Conservation (phyloP, 805 yeast genomes). For the Candida insectalens region DNA sequence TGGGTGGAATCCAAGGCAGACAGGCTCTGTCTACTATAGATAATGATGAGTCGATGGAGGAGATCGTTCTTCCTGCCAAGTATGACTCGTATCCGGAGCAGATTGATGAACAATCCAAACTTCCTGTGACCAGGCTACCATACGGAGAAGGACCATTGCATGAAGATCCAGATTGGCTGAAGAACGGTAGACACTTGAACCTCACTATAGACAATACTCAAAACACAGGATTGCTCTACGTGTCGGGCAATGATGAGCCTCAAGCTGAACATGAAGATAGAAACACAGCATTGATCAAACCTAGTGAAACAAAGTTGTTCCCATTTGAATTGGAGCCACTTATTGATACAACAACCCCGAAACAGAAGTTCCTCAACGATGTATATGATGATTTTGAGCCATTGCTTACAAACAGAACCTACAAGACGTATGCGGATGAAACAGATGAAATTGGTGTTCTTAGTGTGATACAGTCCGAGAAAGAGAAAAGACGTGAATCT, state of each 20-base stretch:
- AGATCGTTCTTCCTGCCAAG: slow-evolving; percentile 4
- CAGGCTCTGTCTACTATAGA: no score
- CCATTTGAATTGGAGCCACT: slow-evolving; percentile 28
- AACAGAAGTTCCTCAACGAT: slow-evolving; percentile 36
- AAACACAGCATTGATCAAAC: not conserved
- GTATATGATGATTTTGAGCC: slow-evolving; percentile 45
- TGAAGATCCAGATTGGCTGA: slow-evolving; percentile 24
- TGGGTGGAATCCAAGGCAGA: no score
- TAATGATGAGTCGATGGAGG: slow-evolving; percentile 4
- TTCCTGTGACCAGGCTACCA: slow-evolving; percentile 23
- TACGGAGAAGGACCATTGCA: slow-evolving; percentile 25
- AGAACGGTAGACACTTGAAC: slow-evolving; percentile 27
- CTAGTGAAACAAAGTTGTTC: slow-evolving; percentile 9
- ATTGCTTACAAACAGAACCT: slow-evolving; percentile 33
- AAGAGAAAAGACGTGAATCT: slow-evolving; percentile 27
- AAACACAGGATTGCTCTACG: slow-evolving; percentile 30
- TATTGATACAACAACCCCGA: slow-evolving; percentile 31
- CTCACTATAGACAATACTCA: slow-evolving; percentile 38
- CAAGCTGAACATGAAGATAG: slow-evolving; percentile 8
- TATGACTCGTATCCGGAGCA: slow-evolving; percentile 3
- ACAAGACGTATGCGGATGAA: slow-evolving; percentile 20
- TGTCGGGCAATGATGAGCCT: slow-evolving; percentile 17
- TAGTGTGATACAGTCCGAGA: slow-evolving; percentile 24
- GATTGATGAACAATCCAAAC: slow-evolving; percentile 15
- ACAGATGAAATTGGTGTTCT: slow-evolving; percentile 24